Base-by-base conservation (phyloP, 257 asterid species). In the Cruciata laevipes region DNA sequence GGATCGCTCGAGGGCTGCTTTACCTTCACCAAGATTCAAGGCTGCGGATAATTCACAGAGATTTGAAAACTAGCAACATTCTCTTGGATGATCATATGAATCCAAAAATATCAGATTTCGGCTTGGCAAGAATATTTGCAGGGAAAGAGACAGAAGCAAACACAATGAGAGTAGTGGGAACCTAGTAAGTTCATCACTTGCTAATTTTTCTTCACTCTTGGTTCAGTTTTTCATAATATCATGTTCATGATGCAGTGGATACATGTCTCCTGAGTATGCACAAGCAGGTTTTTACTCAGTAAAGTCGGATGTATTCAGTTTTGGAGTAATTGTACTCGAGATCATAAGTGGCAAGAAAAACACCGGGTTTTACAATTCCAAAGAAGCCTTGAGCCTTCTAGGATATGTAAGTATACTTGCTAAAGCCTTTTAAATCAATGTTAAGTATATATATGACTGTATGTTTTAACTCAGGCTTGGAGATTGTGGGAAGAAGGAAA, bases 1-100 rank as follows among this genome's bases (percentile, higher is more conserved):
- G 53, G 53, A 47, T 47, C n/a, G 53, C 53, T 16, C 53, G 53
- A n/a, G 55, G 55, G 55, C n/a, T 47, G 55, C 55, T 47, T 47
- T 47, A 47, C 55, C 55, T 47, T 47, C 55, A 47, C 55, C 55
- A 47, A 1, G 55, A 47, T 5, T 47, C 55, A 16, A 47, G 55
- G 20, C 5, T 47, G 55, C 16, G 55, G 55, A 47, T 47, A 47
- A 14, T 47, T 0, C 55, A 47, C 55, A 47, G 55, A 8, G 55
- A 47, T 16, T 3, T 47, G 55, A 47, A 47, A 47, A 47, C 55
- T 8, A 47, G 55, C 55, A 47, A 47, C 55, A 47, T 47, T 47
- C 55, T 47, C 2, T 47, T 47, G 21, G 55, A 47, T 47, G 55
- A 47, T 4, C 55, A 47, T 47, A 47, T 47, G 55, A 47, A 3